Evolutionary conservation across 768 basidiomycete species (phyloP), one percentile per base, ranked within the genome.

Genomic region (Mycena capillaripes): DNA sequence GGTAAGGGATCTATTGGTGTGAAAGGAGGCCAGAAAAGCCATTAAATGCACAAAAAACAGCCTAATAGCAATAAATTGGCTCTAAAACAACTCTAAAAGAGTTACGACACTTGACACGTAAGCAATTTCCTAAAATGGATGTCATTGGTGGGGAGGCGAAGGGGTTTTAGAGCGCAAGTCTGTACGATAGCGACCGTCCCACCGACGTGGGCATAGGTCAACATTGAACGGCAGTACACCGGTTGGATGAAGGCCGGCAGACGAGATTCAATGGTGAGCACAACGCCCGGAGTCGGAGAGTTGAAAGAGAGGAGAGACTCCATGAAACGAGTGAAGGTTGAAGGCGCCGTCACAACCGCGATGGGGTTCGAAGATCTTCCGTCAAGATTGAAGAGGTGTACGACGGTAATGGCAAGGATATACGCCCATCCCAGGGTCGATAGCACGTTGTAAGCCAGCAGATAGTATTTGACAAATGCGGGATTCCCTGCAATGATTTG

Each of bases 401-500:
- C 74, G 74, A 91, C 62, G 66, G 90, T 89, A 58, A 84, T 78
- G 78, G 85, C 70, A 75, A 97, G 91, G 71, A 97, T 82, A 80
- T 90, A 89, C 0, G 81, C 81, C 97, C 97, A 98, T 53, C 92
- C 93, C 17, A 90, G 55, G 0, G 92, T 85, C 0, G 95, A 96
- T 40, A 92, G 77, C 73, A 88, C 75, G 83, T 98, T 98, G 88
- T 97, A 98, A 0, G 83, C 79, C 66, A 94, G 76, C 4, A 98
- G 88, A 84, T 97, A 98, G 79, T 82, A 83, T 70, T 84, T 87
- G 57, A 87, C 77, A 23, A 78, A 65, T 0, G 77, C 32, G 44
- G 68, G 62, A 62, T 68, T 71, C 27, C 50, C 74, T 75, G 53
- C 27, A 30, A 38, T 7, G 27, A 7, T 40, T 42, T 63, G 30